Conservation (phyloP, 495 filamentous ascomycete species). For the Schizothecium vesticola region DNA sequence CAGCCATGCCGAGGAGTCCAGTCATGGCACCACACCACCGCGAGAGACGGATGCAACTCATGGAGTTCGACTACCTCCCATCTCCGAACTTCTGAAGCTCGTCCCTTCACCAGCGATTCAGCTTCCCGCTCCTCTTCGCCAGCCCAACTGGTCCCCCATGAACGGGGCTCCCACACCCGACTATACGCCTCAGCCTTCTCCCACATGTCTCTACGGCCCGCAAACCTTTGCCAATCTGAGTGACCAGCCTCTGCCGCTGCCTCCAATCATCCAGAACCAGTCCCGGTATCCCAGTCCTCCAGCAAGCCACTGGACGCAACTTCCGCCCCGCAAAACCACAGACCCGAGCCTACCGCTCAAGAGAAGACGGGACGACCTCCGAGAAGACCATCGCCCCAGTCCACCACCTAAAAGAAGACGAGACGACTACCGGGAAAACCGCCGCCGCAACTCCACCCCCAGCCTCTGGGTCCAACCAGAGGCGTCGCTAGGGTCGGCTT, state of each 20-base stretch:
- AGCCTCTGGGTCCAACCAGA: neutral
- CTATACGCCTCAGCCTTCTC: neutral
- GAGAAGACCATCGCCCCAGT: no score
- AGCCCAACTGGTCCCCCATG: neutral
- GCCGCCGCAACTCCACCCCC: neutral
- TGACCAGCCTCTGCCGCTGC: neutral
- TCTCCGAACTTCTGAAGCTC: constrained; percentile 11
- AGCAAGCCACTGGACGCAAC: neutral
- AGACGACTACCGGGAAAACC: neutral
- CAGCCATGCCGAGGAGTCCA: neutral
- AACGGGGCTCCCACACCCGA: neutral
- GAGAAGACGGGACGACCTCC: no score
- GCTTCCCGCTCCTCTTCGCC: neutral
- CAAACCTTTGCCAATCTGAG: neutral
- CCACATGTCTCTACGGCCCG: neutral
- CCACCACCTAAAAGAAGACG: no score
- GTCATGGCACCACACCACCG: neutral
- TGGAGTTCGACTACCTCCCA: constrained; percentile 11
- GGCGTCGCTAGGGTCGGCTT: neutral
- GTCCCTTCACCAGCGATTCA: constrained; percentile 2
- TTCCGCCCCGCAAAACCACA: neutral
- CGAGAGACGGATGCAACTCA: neutral
- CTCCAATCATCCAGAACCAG: neutral
- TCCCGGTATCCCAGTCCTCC: neutral
- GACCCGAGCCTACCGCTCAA: neutral